Conservation (phyloP, 1,284 basidiomycete species). For the Xerocomus tenax region DNA sequence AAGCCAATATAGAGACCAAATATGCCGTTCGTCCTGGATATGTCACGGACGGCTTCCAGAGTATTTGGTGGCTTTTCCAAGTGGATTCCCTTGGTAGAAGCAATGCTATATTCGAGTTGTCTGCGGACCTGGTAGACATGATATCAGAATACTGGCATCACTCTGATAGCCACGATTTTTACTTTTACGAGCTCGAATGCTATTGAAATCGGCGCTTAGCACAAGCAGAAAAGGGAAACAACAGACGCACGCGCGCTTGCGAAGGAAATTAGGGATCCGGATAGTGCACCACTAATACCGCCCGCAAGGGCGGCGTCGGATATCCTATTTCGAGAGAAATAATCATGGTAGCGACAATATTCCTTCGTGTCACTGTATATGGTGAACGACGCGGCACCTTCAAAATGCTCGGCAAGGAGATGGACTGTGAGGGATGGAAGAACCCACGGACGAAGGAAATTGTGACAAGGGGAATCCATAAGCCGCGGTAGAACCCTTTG, state of each 20-base stretch:
- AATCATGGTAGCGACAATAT: slow-evolving; percentile 55
- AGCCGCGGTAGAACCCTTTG: slow-evolving; percentile 82
- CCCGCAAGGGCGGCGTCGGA: slow-evolving; percentile 68
- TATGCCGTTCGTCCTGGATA: slow-evolving; percentile 58
- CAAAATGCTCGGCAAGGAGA: slow-evolving; percentile 11
- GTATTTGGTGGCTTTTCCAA: slow-evolving; percentile 66
- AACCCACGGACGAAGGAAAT: slow-evolving; percentile 90
- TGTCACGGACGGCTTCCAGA: slow-evolving; percentile 63
- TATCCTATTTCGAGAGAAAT: slow-evolving; percentile 51
- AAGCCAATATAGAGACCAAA: slow-evolving; percentile 78
- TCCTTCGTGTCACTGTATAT: slow-evolving; percentile 90
- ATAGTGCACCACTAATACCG: slow-evolving; percentile 71
- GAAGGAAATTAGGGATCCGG: slow-evolving; percentile 76
- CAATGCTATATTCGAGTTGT: slow-evolving; percentile 92
- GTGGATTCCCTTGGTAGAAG: slow-evolving; percentile 62
- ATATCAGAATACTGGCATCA: slow-evolving; percentile 9
- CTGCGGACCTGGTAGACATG: slow-evolving; percentile 57
- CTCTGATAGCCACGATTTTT: slow-evolving; percentile 14
- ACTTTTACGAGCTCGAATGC: slow-evolving; percentile 97
- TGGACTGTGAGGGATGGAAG: slow-evolving; percentile 3
- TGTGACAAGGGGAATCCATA: slow-evolving; percentile 90
- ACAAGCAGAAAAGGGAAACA: slow-evolving; percentile 3
- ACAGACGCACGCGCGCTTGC: slow-evolving; percentile 69
- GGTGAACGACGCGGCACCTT: slow-evolving; percentile 83
- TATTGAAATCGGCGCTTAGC: slow-evolving; percentile 24